Evolutionary conservation across 2,329 filamentous ascomycete species (phyloP).

Genomic region (Colletotrichum sp.): DNA sequence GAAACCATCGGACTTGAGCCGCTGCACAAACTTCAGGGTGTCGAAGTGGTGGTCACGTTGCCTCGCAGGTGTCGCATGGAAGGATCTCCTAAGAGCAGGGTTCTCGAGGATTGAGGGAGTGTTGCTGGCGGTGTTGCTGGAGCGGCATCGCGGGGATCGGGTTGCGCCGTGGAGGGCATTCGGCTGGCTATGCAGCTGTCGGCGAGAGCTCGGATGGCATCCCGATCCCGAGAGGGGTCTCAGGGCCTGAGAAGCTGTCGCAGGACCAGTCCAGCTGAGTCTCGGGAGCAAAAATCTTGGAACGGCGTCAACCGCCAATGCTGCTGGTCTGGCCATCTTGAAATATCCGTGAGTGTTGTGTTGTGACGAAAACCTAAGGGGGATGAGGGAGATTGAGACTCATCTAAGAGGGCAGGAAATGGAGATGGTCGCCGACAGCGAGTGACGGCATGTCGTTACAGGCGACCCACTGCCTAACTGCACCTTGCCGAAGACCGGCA

Average conservation of each 20-base stretch:
- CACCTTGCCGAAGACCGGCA: slow-evolving; percentile 15
- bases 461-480: slow-evolving; percentile 4
- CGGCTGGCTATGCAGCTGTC: slow-evolving; percentile 23
- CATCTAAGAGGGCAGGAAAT: background rate
- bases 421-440: background rate
- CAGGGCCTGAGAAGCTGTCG: slow-evolving; percentile 30
- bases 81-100: slow-evolving; percentile 49
- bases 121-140: background rate
- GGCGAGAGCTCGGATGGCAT: slow-evolving; percentile 19
- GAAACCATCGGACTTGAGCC: slow-evolving; percentile 88
- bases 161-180: slow-evolving; percentile 29
- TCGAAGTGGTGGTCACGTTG: slow-evolving; percentile 93
- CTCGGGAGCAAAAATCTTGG: slow-evolving; percentile 61
- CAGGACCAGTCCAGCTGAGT: slow-evolving; percentile 55
- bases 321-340: slow-evolving; percentile 31
- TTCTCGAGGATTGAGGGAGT: slow-evolving; percentile 29
- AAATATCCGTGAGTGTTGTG: background rate
- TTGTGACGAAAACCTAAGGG: background rate
- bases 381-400: background rate
- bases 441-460: slow-evolving; percentile 19
- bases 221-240: slow-evolving; percentile 31
- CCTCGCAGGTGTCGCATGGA: slow-evolving; percentile 70
- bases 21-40: slow-evolving; percentile 95
- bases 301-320: slow-evolving; percentile 42
- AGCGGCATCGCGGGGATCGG: slow-evolving; percentile 13